Evolutionary conservation across 768 basidiomycete species (phyloP).

Genomic region (Boletus coccyginus): DNA sequence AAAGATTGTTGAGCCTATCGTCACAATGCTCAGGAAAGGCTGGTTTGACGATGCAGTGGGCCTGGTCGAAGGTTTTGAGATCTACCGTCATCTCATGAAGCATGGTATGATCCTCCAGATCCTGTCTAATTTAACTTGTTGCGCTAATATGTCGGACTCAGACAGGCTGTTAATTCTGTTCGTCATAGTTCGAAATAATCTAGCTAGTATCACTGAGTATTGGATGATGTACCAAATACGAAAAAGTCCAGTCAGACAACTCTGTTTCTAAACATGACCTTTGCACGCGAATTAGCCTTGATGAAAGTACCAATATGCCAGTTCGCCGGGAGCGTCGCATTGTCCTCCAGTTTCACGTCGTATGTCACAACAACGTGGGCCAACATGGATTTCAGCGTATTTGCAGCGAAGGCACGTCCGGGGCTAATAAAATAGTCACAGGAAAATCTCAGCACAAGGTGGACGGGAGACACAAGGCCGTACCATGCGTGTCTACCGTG

Average conservation of each 20-base stretch:
- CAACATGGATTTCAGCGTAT: constrained; percentile 11
- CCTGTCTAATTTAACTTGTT: neutral
- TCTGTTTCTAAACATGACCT: neutral
- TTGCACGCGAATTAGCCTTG: neutral
- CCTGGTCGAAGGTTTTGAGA: neutral
- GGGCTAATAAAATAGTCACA: neutral
- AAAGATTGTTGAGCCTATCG: neutral
- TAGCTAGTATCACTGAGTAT: too few species aligned
- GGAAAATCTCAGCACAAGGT: neutral
- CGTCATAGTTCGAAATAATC: too few species aligned
- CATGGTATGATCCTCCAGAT: neutral
- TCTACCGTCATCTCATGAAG: neutral
- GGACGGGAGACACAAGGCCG: neutral
- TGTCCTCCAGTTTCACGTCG: constrained; percentile 1
- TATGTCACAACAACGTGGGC: constrained; percentile 13
- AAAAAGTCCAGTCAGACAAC: neutral
- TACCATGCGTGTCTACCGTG: constrained; percentile 18
- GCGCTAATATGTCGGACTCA: neutral
- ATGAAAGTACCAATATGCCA: neutral
- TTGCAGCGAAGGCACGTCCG: constrained; percentile 15
- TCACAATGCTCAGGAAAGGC: neutral
- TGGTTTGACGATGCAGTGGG: constrained; percentile 7
- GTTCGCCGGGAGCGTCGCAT: neutral
- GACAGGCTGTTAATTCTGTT: neutral
- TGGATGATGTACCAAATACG: neutral